phyloP scores from a whole-genome alignment of 192 early-diverging fungal genomes.

The Globomyces pollinis-pini region DNA sequence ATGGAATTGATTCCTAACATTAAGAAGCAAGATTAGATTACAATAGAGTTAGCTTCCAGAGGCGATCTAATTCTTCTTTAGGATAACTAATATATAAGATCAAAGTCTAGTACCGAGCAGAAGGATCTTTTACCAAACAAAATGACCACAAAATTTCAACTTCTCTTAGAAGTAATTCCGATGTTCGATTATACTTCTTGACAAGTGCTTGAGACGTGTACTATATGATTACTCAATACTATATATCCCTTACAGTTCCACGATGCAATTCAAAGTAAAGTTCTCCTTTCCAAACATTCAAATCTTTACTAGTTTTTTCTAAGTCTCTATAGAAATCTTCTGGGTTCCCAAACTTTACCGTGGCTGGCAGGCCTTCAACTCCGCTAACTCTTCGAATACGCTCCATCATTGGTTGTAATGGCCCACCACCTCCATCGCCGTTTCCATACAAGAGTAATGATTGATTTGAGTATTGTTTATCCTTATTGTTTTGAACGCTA shows the following conservation, averaged over 20 bases:
- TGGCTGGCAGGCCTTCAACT: slow-evolving; percentile 70
- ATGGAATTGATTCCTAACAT: slow-evolving; percentile 98
- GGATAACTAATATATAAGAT: slow-evolving; percentile 37
- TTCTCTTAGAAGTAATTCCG: slow-evolving; percentile 77
- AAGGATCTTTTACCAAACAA: too few species aligned
- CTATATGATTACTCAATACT: too few species aligned
- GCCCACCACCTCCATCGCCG: slow-evolving; percentile 90
- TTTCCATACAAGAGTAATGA: slow-evolving; percentile 88
- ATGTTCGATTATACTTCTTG: slow-evolving; percentile 80
- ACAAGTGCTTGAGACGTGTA: slow-evolving; percentile 86
- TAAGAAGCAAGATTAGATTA: too few species aligned
- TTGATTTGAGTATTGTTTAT: slow-evolving; percentile 76
- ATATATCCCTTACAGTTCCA: slow-evolving; percentile 57
- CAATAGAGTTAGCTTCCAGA: slow-evolving; percentile 88
- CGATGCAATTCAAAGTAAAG: slow-evolving; percentile 96
- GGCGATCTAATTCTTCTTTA: slow-evolving; percentile 59
- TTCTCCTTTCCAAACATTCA: slow-evolving; percentile 91
- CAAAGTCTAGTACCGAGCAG: neutral
- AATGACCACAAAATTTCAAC: slow-evolving; percentile 69
- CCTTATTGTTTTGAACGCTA: slow-evolving; percentile 82
- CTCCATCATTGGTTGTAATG: slow-evolving; percentile 75
- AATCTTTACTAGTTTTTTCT: slow-evolving; percentile 55
- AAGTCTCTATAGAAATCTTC: slow-evolving; percentile 78
- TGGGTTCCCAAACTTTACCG: slow-evolving; percentile 68
- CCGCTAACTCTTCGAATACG: slow-evolving; percentile 65